Evolutionary conservation across 208 protist species (phyloP), one percentile per base, ranked within the genome.

Genomic region (Trypanosoma cruzi): DNA sequence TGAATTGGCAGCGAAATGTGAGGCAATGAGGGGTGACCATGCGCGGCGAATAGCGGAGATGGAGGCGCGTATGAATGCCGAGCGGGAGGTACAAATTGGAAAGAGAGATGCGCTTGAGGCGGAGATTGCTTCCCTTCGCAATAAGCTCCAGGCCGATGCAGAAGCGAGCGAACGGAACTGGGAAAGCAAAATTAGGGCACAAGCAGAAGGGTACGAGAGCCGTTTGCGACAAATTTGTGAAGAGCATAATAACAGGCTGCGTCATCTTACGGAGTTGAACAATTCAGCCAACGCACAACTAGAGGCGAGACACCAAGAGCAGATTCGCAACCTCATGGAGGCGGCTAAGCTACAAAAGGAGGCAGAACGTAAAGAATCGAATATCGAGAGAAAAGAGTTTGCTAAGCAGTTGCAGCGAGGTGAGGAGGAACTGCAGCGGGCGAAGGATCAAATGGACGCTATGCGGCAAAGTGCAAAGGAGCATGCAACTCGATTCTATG

Each of bases 401-500:
- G 24, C 53, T 13, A 49, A 37, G 13, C 22, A 53, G 3, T 11
- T 68, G 13, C 62, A 52, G 2, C 56, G 32, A 10, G 58, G 65
- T 48, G 59, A 63, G 10, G 56, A 68, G n/a, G 66, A 78, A 24
- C 26, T 79, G 20, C 64, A 71, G 26, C 53, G 71, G 62, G 18
- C 75, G 36, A 36, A 64, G 7, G 59, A 32, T 7, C 60, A 79
- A 52, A 67, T 80, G 34, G 71, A 70, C 8, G 36, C 49, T 29
- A 36, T 84, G 52, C 71, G 82, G 66, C 36, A 64, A n/a, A 28
- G 55, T 36, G 42, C 64, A 32, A 73, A 67, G 24, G 42, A 75
- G 48, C 64, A 71, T 20, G 26, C 31, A 26, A 34, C 1, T 11
- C 32, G 24, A 22, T 24, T 77, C 1, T 49, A 40, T 13, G 65